Base-by-base conservation (phyloP, 2,329 filamentous ascomycete species). In the Diaporthe sp. region DNA sequence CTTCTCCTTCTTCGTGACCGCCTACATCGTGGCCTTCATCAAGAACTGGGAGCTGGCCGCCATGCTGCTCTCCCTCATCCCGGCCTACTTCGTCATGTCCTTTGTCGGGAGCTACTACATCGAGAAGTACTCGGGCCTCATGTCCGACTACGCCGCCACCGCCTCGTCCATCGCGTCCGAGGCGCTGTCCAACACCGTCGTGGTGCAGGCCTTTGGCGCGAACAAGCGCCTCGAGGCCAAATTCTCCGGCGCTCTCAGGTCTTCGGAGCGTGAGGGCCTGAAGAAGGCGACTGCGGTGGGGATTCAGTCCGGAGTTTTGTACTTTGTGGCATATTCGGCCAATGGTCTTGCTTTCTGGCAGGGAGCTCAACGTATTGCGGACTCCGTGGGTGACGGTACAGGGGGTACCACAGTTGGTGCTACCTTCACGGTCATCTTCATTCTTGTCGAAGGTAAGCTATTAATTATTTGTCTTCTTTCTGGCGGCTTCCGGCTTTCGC, bases 321-420 rank as follows among this genome's bases (percentile, higher is more conserved):
- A 92, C 80, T 93, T 93, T 79, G 88, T 93, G 75, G 90, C 91
- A 3, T 93, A 92, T 78, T 86, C 90, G 2, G 90, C 90, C 7
- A 93, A 92, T 79, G 91, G 89, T 10, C 82, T 93, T 15, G 91
- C 92, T 0, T 93, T 93, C 79, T 94, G 91, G 90, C 89, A 92
- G 81, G 92, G 92, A 60, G 91, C 89, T 77, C 85, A 83, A 57
- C 49, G 73, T 75, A 82, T 84, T 51, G 82, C 82, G 3, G 79
- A 82, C 12, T 78, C 79, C 0, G 79, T 81, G 51, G 81, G 82
- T 3, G 28, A 76, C 31, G 68, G 81, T 75, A 76, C 81, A 81
- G 75, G 83, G 12, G 86, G 85, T 4, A 85, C 85, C 0, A 83
- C 83, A 0, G 81, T 86, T 1, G 89, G 89, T 53, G 82, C 85